Evolutionary conservation across 306 rosid genomes (phyloP).

Genomic region (Acmispon strigosus): DNA sequence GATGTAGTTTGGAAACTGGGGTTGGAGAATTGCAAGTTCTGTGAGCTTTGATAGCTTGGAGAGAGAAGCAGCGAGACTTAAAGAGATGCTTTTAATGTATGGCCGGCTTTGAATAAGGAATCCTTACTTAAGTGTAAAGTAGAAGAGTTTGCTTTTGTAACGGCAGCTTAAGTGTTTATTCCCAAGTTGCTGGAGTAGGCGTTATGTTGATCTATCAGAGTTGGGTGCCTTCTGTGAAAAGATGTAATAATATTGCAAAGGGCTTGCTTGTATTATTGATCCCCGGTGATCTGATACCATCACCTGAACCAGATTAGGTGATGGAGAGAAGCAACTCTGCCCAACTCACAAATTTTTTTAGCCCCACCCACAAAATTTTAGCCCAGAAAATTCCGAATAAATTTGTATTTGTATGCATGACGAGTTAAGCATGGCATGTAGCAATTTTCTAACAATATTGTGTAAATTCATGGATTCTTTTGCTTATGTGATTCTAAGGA

Average conservation of each 20-base stretch:
- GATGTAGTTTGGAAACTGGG: slow-evolving; percentile 86
- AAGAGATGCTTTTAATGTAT: slow-evolving; percentile 51
- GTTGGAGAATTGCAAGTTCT: slow-evolving; percentile 73
- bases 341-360: neutral
- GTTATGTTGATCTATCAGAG: slow-evolving; percentile 5
- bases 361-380: too few species aligned
- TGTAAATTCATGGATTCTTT: neutral
- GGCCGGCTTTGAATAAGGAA: slow-evolving; percentile 57
- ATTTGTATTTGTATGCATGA: neutral
- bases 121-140: slow-evolving; percentile 4
- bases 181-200: neutral
- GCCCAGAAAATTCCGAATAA: neutral
- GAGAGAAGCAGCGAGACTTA: slow-evolving; percentile 52
- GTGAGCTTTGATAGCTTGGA: slow-evolving; percentile 68
- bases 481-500: neutral
- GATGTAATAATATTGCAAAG: neutral
- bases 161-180: neutral
- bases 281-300: neutral
- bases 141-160: slow-evolving; percentile 2
- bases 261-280: neutral
- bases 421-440: neutral
- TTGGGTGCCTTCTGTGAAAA: neutral
- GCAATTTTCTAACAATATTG: neutral
- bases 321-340: neutral
- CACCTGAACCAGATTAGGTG: neutral